These are phyloP conservation scores for Xeromyces bisporus DNA, from an alignment of 495 filamentous ascomycete species.

Conservation along the genomic window DNA sequence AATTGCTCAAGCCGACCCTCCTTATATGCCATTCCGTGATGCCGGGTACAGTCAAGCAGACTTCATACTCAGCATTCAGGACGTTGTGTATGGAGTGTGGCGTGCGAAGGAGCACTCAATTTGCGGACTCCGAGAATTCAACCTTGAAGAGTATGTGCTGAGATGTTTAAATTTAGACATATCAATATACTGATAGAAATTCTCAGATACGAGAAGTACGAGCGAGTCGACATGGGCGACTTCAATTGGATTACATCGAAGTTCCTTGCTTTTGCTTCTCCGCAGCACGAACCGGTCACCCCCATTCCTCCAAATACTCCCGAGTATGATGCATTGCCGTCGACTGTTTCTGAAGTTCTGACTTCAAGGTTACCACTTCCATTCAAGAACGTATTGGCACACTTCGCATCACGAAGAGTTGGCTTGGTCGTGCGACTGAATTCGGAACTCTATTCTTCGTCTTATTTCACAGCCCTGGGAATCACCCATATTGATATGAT, in stretches of 20 bases:
- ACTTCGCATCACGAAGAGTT: conserved; percentile 73
- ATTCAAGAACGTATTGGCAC: conserved; percentile 87
- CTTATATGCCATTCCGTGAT: conserved; percentile 96
- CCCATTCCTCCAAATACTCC: conserved; percentile 54
- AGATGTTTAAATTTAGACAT: no score
- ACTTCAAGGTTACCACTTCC: conserved; percentile 48
- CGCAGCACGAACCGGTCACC: conserved; percentile 59
- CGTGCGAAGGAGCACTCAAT: conserved; percentile 89
- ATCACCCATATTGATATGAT: conserved; percentile 98
- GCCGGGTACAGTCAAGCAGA: conserved; percentile 98
- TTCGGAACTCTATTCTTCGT: conserved; percentile 84
- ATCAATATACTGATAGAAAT: conserved; percentile 12
- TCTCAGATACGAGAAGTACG: conserved; percentile 71
- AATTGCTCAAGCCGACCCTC: conserved; percentile 87
- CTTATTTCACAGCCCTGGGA: conserved; percentile 86
- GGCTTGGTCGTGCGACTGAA: conserved; percentile 92
- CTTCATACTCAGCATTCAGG: conserved; percentile 84
- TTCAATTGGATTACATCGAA: conserved; percentile 98
- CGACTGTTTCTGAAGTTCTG: conserved; percentile 46
- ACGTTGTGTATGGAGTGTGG: conserved; percentile 97
- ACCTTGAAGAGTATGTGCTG: conserved; percentile 65
- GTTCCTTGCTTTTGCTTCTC: conserved; percentile 93
- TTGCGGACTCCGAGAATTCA: conserved; percentile 75
- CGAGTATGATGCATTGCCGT: conserved; percentile 53
- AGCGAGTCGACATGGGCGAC: conserved; percentile 93